Conservation (phyloP, 2,329 filamentous ascomycete genomes). For the Diaporthe helianthi region DNA sequence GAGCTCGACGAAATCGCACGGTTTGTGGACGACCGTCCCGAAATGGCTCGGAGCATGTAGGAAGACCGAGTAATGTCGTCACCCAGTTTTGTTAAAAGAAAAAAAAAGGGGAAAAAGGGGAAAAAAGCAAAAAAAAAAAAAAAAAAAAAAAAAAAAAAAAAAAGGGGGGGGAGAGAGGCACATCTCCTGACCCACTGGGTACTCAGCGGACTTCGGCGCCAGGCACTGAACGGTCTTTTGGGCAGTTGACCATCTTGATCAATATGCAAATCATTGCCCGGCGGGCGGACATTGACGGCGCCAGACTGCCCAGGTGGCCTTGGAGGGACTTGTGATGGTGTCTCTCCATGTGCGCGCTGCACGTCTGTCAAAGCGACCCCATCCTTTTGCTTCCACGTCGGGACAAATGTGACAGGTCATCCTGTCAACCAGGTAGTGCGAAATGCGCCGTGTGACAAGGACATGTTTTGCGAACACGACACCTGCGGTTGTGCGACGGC, state of each 20-base stretch:
- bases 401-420: slow-evolving; percentile 18
- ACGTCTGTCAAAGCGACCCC: slow-evolving; percentile 8
- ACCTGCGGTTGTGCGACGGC: slow-evolving; percentile 9
- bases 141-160: too few relatives aligned
- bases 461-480: slow-evolving; percentile 10
- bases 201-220: slow-evolving; percentile 18
- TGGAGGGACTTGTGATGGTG: neutral
- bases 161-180: too few relatives aligned
- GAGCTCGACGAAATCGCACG: neutral
- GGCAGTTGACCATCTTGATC: slow-evolving; percentile 8
- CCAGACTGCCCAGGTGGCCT: neutral
- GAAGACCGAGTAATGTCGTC: neutral
- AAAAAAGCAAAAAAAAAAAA: too few relatives aligned
- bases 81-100: neutral
- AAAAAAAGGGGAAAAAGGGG: too few relatives aligned
- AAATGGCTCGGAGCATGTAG: slow-evolving; percentile 26
- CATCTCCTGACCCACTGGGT: slow-evolving; percentile 15
- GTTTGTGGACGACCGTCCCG: slow-evolving; percentile 12
- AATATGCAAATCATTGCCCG: slow-evolving; percentile 21
- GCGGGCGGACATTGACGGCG: slow-evolving; percentile 4
- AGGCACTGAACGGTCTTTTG: neutral
- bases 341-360: slow-evolving; percentile 11
- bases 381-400: neutral
- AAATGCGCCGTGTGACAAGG: slow-evolving; percentile 1
- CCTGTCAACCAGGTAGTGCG: slow-evolving; percentile 22